A percentile compares a stretch with the other conserved stretches of the same genome.
phyloP scores from a whole-genome alignment of 2,329 filamentous ascomycete species.

The Ceratocystis huliohia region DNA sequence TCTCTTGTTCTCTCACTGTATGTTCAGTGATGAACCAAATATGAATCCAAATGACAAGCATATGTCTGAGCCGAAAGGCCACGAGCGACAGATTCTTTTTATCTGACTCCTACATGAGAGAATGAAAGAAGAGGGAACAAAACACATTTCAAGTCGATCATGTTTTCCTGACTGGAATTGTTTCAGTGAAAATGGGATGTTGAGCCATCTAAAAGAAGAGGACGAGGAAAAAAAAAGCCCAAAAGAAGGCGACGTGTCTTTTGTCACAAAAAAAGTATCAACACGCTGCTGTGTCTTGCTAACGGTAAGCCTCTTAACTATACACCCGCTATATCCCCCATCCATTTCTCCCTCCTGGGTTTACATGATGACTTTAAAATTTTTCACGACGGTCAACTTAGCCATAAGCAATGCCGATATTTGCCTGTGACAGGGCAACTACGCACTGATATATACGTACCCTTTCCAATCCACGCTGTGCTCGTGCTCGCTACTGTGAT shows the following conservation, averaged over 20 bases:
- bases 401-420: constrained; percentile 36
- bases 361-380: constrained; percentile 31
- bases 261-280: background rate
- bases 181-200: too few species aligned
- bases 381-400: constrained; percentile 40
- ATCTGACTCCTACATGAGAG: constrained; percentile 16
- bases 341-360: constrained; percentile 1
- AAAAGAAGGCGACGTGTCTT: background rate
- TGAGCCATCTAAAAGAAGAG: background rate
- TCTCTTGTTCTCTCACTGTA: background rate
- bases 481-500: background rate
- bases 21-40: constrained; percentile 33
- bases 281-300: background rate
- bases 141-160: background rate
- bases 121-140: background rate
- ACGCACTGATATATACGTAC: constrained; percentile 14
- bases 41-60: constrained; percentile 77
- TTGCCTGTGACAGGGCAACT: constrained; percentile 35
- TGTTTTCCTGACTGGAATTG: background rate
- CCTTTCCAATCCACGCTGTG: background rate
- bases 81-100: constrained; percentile 22
- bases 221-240: background rate
- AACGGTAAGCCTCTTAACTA: constrained; percentile 12
- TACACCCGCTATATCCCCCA: background rate
- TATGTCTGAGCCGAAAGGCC: constrained; percentile 72